Percentiles rank a stretch among this genome's conserved stretches.
phyloP scores from a whole-genome alignment of 441 rosid genomes.

The Erodium texanum region DNA sequence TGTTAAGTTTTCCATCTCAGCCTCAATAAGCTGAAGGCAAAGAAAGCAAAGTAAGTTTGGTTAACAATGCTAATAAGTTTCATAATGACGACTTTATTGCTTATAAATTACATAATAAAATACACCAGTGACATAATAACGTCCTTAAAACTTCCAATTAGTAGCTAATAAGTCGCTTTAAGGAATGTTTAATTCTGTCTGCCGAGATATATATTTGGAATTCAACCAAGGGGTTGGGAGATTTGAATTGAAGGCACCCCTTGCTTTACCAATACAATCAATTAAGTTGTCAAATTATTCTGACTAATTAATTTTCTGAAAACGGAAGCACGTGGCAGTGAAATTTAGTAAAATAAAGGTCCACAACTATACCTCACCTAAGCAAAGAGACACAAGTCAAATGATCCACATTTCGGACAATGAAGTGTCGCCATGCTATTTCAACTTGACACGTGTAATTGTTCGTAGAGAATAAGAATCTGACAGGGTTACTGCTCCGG shows the following conservation, averaged over 20 bases:
- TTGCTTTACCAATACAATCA: neutral
- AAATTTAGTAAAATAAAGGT: neutral
- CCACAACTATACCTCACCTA: constrained; percentile 1
- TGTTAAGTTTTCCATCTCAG: neutral
- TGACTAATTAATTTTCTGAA: neutral
- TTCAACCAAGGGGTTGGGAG: neutral
- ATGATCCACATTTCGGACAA: neutral
- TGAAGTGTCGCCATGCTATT: neutral
- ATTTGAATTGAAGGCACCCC: constrained; percentile 1
- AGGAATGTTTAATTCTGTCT: neutral
- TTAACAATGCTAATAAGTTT: neutral
- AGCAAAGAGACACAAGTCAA: neutral
- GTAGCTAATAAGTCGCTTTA: constrained; percentile 2
- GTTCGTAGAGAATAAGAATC: neutral
- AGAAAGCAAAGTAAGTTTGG: neutral
- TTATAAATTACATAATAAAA: neutral
- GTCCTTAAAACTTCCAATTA: neutral
- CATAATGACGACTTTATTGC: neutral
- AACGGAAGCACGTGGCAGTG: neutral
- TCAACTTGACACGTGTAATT: neutral
- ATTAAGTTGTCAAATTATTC: neutral
- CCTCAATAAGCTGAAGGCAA: neutral
- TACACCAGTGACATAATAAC: neutral
- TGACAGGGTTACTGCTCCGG: neutral
- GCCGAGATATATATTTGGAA: neutral